Conservation (phyloP, 202 grass and related monocot species). For the Setaria italica region DNA sequence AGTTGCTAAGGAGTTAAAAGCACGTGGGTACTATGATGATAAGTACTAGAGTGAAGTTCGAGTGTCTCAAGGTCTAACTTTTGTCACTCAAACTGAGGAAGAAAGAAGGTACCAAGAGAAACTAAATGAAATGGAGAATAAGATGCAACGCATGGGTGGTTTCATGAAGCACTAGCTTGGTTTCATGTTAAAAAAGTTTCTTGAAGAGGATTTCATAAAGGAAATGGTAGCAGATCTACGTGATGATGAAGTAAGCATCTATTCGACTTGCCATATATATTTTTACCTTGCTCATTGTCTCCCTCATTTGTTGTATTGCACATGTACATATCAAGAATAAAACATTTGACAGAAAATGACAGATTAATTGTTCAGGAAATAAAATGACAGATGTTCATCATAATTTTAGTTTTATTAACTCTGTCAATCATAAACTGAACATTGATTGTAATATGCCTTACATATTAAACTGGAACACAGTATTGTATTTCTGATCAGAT, state of each 20-base stretch:
- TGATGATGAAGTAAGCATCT: neutral
- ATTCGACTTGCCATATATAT: too few species aligned
- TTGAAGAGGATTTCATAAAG: neutral
- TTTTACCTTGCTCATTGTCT: too few species aligned
- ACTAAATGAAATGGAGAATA: neutral
- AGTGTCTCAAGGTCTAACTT: neutral
- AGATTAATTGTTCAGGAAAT: too few species aligned
- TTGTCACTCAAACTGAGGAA: conserved; percentile 16
- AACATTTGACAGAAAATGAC: too few species aligned
- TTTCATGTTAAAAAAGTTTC: neutral
- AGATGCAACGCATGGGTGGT: neutral
- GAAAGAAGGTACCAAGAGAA: neutral
- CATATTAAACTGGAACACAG: too few species aligned
- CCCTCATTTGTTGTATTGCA: too few species aligned
- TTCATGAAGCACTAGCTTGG: neutral
- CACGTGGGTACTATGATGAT: neutral
- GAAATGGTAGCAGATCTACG: neutral
- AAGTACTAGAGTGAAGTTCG: conserved; percentile 9
- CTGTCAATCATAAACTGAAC: too few species aligned
- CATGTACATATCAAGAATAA: too few species aligned
- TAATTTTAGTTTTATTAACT: too few species aligned
- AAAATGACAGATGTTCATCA: too few species aligned
- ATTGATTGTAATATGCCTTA: too few species aligned
- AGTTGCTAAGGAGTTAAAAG: neutral
- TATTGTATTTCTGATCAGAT: too few species aligned